Conservation (phyloP, 805 yeast species). For the Candida succiphila region DNA sequence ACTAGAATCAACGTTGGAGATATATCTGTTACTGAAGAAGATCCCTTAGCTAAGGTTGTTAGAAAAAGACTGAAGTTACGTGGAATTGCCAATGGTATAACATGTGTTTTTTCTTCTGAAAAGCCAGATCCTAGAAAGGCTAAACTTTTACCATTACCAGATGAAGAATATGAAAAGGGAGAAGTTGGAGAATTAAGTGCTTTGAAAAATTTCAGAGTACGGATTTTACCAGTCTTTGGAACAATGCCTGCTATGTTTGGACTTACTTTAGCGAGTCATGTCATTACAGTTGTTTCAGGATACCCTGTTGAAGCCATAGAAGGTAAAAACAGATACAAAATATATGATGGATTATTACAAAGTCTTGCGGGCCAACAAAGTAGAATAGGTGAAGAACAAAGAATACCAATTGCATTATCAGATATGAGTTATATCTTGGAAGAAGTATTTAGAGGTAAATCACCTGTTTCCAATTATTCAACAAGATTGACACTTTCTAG, state of each 20-base stretch:
- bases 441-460: conserved; percentile 88
- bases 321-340: conserved; percentile 78
- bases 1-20: conserved; percentile 86
- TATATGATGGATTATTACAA: conserved; percentile 77
- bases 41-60: conserved; percentile 81
- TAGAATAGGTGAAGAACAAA: conserved; percentile 67
- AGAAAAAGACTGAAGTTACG: conserved; percentile 73
- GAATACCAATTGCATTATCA: conserved; percentile 59
- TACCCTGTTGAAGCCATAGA: conserved; percentile 88
- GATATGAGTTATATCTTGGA: conserved; percentile 82
- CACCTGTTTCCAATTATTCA: conserved; percentile 76
- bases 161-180: conserved; percentile 72
- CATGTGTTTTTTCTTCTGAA: conserved; percentile 88
- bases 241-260: conserved; percentile 98
- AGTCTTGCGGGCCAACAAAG: conserved; percentile 81
- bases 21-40: conserved; percentile 84
- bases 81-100: conserved; percentile 69
- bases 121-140: conserved; percentile 97
- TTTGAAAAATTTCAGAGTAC: conserved; percentile 79
- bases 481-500: conserved; percentile 71
- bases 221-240: conserved; percentile 92
- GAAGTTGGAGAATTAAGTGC: conserved; percentile 83
- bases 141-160: conserved; percentile 71
- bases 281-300: conserved; percentile 71
- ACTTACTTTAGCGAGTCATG: conserved; percentile 74